These are phyloP conservation scores for Phytopythium sindhum DNA, from an alignment of 352 stramenopile species.

Conservation along the genomic window DNA sequence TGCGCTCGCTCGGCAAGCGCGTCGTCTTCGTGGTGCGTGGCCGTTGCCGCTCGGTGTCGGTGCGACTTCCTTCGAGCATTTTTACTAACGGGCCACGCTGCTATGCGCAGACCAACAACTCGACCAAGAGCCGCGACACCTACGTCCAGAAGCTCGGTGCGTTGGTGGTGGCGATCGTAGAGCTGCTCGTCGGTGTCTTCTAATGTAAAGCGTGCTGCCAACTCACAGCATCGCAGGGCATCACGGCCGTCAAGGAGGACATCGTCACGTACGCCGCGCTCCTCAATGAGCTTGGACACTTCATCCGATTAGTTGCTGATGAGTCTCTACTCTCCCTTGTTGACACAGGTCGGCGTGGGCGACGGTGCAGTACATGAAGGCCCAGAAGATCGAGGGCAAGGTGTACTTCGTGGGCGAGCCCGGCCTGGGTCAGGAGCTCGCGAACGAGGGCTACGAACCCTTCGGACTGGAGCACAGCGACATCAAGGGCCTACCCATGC, in stretches of 20 bases:
- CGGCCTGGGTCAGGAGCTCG: conserved; percentile 63
- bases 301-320: not conserved
- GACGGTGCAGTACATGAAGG: conserved; percentile 78
- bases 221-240: conserved; percentile 64
- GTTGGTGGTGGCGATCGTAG: not conserved
- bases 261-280: conserved; percentile 66
- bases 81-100: not conserved
- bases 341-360: conserved; percentile 71
- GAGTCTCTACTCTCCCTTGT: not conserved
- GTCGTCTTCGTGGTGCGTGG: conserved; percentile 76
- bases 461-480: conserved; percentile 69
- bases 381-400: conserved; percentile 70
- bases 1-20: conserved; percentile 75
- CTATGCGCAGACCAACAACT: conserved; percentile 74
- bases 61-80: not conserved
- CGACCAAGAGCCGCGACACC: conserved; percentile 72
- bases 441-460: conserved; percentile 59
- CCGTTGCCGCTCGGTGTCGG: not conserved
- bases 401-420: conserved; percentile 84
- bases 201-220: not conserved
- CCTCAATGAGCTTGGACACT: not conserved
- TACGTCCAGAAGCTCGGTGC: conserved; percentile 86
- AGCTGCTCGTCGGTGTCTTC: not conserved
- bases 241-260: conserved; percentile 55
- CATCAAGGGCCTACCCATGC: conserved; percentile 59